These are phyloP conservation scores for Gymnopilus dilepis DNA, from an alignment of 768 basidiomycete genomes.

Conservation along the genomic window DNA sequence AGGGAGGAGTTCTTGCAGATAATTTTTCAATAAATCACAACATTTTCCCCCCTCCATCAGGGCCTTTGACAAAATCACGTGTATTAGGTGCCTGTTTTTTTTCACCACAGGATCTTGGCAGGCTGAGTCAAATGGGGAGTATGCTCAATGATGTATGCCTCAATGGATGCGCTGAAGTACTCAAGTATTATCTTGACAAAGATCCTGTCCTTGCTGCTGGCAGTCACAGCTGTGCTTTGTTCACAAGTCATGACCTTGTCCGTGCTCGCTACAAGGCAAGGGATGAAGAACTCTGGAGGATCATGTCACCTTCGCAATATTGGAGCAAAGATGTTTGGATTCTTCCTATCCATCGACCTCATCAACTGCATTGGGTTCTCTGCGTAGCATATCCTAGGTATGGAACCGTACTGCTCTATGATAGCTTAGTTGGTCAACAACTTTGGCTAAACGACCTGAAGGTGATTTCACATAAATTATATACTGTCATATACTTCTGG, in stretches of 20 bases:
- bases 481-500: too few species aligned
- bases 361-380: conserved; percentile 36
- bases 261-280: not conserved
- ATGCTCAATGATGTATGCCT: not conserved
- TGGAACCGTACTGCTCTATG: conserved; percentile 32
- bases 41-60: too few species aligned
- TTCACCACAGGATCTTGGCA: too few species aligned
- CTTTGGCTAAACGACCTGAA: too few species aligned
- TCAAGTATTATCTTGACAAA: not conserved
- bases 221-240: not conserved
- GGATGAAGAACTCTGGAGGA: not conserved
- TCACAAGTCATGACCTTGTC: not conserved
- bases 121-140: not conserved
- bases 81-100: too few species aligned
- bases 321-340: conserved; percentile 8
- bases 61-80: too few species aligned
- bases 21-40: too few species aligned
- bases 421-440: conserved; percentile 30
- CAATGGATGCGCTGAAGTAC: not conserved
- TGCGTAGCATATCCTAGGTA: conserved; percentile 23
- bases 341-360: not conserved
- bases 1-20: too few species aligned
- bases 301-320: not conserved
- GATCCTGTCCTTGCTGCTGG: not conserved
- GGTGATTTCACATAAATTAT: too few species aligned